Evolutionary conservation across 1,284 basidiomycete genomes (phyloP).

Genomic region (Moniliella sp.): DNA sequence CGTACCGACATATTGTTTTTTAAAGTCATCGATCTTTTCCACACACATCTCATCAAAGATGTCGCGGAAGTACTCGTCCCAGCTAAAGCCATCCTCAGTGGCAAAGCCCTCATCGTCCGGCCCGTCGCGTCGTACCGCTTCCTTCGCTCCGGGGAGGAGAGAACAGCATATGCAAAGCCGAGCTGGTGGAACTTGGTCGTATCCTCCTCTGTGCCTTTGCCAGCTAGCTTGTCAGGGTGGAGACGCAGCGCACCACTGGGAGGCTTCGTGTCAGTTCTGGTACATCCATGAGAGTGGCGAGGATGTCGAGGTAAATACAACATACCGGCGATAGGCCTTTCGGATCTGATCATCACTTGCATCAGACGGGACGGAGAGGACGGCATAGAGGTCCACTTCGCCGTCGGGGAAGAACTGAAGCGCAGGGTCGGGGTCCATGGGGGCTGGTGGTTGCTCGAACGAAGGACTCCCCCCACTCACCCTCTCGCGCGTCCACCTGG

Average conservation of each 20-base stretch:
- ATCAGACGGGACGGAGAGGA: conserved; percentile 11
- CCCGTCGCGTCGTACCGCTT: conserved; percentile 27
- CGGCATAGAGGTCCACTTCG: conserved; percentile 27
- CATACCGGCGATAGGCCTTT: conserved; percentile 24
- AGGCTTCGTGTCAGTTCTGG: too few relatives aligned
- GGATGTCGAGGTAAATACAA: too few relatives aligned
- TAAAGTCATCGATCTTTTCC: conserved; percentile 22
- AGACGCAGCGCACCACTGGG: conserved; percentile 26
- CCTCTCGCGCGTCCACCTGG: too few relatives aligned
- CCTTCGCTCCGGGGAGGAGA: conserved; percentile 17
- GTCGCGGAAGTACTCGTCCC: conserved; percentile 32
- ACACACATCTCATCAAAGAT: conserved; percentile 29
- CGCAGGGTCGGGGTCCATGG: conserved; percentile 28
- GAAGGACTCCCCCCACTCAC: too few relatives aligned
- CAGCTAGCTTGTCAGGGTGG: conserved; percentile 28
- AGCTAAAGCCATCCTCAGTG: conserved; percentile 24
- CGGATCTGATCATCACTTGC: conserved; percentile 20
- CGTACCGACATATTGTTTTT: conserved; percentile 20
- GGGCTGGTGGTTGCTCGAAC: too few relatives aligned
- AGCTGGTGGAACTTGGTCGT: conserved; percentile 25
- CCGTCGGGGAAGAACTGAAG: conserved; percentile 26
- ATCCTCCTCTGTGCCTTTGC: conserved; percentile 7
- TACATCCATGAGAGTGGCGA: too few relatives aligned
- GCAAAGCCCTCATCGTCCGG: conserved; percentile 19
- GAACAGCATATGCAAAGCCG: conserved; percentile 29